Evolutionary conservation across 164 flowering plant genomes (phyloP), one percentile per base, ranked within the genome.

Genomic region (Aristolochia californica): DNA sequence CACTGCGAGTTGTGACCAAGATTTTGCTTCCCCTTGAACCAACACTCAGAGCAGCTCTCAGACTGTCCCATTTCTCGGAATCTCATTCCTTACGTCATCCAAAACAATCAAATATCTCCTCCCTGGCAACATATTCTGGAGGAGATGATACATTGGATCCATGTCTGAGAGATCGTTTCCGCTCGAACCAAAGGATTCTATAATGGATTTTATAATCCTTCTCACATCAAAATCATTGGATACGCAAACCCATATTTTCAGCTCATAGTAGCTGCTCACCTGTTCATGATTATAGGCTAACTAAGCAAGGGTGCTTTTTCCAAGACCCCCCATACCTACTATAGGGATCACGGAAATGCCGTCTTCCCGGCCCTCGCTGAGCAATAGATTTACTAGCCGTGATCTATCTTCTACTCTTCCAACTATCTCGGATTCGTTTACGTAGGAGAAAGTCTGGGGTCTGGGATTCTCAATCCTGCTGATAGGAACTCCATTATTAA

Each of bases 51-150:
- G 16, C n/a, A 2, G 13, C 17, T 53, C 30, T 25, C 34, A 53
- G 30, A 20, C 18, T 14, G 8, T 28, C 56, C 34, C 17, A 28
- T 20, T 16, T 12, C 18, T 53, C 17, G 2, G 16, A 14, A 25
- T 53, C 56, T 53, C 56, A 23, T 27, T 53, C 56, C 56, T 26
- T 20, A 53, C 34, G 40, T 53, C 56, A 23, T 53, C 56, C 21
- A 53, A 16, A 11, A 53, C 56, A 23, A 51, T 25, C 24, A 51
- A 22, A 51, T 18, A 51, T 22, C 25, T 51, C 26, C 13, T 51
- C 23, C 54, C 54, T 1, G 13, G 20, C 16, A 51, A 24, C 14
- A 2, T 14, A 21, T 51, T 22, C 14, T 22, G 54, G 54, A 51
- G 54, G 12, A 12, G 24, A 5, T 14, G 14, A 13, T 51, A 26